Conservation (phyloP, 2,329 filamentous ascomycete genomes). For the Onygenales sp. region DNA sequence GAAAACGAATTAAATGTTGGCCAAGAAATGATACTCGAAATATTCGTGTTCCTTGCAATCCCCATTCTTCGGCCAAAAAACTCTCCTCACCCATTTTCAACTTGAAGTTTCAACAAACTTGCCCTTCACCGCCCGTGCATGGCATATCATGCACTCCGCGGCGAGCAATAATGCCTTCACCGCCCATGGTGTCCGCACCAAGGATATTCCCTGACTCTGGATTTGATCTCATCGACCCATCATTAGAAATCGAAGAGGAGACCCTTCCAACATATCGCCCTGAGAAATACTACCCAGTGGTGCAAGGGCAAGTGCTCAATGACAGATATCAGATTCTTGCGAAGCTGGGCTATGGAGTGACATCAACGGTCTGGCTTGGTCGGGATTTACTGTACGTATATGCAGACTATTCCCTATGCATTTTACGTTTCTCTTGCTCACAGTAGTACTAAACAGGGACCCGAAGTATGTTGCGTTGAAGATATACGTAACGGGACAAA, state of each 20-base stretch:
- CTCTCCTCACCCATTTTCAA: too few relatives aligned
- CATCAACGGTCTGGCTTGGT: conserved; percentile 12
- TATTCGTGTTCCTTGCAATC: too few relatives aligned
- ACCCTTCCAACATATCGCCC: background rate
- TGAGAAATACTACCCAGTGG: conserved; percentile 1
- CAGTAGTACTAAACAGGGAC: background rate
- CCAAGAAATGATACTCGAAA: too few relatives aligned
- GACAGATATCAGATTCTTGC: conserved; percentile 9
- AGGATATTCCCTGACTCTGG: conserved; percentile 31
- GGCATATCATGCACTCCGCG: too few relatives aligned
- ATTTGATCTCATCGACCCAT: conserved; percentile 9
- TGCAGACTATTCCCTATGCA: background rate
- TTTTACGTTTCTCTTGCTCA: background rate
- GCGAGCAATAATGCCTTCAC: too few relatives aligned
- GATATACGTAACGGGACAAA: conserved; percentile 10
- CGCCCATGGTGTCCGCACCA: background rate
- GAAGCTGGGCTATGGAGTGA: conserved; percentile 12
- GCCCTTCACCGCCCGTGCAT: too few relatives aligned
- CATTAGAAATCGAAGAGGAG: conserved; percentile 1
- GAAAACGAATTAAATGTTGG: too few relatives aligned
- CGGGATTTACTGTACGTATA: conserved; percentile 4
- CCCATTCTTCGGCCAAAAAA: too few relatives aligned
- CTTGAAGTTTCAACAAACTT: too few relatives aligned
- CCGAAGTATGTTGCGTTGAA: conserved; percentile 13
- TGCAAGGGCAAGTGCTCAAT: background rate